phyloP scores from a whole-genome alignment of 1,284 basidiomycete species.

The Pascua sp. region DNA sequence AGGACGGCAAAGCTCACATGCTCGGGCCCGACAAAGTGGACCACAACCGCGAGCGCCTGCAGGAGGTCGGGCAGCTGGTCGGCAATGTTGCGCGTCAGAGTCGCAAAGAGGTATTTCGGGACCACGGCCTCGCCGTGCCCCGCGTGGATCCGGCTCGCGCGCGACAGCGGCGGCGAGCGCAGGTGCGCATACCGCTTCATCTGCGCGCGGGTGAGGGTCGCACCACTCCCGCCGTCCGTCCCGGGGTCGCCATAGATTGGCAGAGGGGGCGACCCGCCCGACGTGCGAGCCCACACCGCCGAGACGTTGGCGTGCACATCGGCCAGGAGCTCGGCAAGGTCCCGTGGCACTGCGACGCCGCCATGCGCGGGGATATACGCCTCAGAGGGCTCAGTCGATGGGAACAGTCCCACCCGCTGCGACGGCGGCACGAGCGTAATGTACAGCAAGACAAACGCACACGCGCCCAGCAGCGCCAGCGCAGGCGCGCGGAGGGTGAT shows the following conservation, averaged over 20 bases:
- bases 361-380: neutral
- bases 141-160: neutral
- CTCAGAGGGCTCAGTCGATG: neutral
- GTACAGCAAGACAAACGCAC: neutral
- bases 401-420: slow-evolving; percentile 1
- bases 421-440: neutral
- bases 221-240: slow-evolving; percentile 2
- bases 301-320: slow-evolving; percentile 14
- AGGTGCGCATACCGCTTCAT: slow-evolving; percentile 35
- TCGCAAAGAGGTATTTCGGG: slow-evolving; percentile 43
- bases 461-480: no score
- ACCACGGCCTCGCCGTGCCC: slow-evolving; percentile 2
- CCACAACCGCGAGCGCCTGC: slow-evolving; percentile 39
- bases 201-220: slow-evolving; percentile 34
- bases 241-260: slow-evolving; percentile 32
- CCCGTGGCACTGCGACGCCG: neutral
- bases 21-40: slow-evolving; percentile 37
- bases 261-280: slow-evolving; percentile 3
- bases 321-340: slow-evolving; percentile 6
- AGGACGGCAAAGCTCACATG: slow-evolving; percentile 41
- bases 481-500: no score
- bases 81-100: slow-evolving; percentile 41
- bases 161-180: slow-evolving; percentile 7
- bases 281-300: slow-evolving; percentile 9
- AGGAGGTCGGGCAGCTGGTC: slow-evolving; percentile 46